A percentile compares a stretch with the other conserved stretches of the same genome.
Conservation (phyloP, 208 protist species). For the Acanthamoeba polyphaga region DNA sequence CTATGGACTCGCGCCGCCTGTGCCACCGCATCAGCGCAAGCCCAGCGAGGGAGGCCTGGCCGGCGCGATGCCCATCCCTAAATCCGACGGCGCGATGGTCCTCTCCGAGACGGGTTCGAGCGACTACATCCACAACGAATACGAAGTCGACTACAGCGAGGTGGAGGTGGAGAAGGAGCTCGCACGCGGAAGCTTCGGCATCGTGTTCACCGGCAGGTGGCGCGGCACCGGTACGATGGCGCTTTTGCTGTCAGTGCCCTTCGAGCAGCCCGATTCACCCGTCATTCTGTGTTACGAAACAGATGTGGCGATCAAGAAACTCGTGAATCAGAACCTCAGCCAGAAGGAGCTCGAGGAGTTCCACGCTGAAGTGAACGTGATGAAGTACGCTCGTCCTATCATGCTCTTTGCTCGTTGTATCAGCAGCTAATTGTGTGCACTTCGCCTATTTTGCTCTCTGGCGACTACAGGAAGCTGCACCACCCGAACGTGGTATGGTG, state of each 20-base stretch:
- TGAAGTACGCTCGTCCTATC: slow-evolving; percentile 46
- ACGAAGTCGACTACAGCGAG: slow-evolving; percentile 30
- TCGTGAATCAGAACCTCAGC: slow-evolving; percentile 71
- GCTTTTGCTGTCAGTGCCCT: not conserved
- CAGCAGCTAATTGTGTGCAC: too few species aligned
- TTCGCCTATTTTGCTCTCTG: not conserved
- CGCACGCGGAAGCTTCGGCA: slow-evolving; percentile 68
- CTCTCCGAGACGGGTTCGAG: not conserved
- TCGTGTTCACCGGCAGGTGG: slow-evolving; percentile 51
- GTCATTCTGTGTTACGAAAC: not conserved
- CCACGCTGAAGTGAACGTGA: slow-evolving; percentile 71
- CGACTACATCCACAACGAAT: slow-evolving; percentile 46
- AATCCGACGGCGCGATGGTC: slow-evolving; percentile 37
- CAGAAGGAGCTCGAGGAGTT: slow-evolving; percentile 77
- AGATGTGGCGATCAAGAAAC: slow-evolving; percentile 74
- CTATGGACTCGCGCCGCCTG: slow-evolving; percentile 8
- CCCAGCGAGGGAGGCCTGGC: slow-evolving; percentile 36
- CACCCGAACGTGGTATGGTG: slow-evolving; percentile 74
- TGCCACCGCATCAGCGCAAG: slow-evolving; percentile 33
- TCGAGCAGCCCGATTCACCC: not conserved
- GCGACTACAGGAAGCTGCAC: slow-evolving; percentile 60
- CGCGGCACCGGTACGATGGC: slow-evolving; percentile 20
- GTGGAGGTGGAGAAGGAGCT: slow-evolving; percentile 64
- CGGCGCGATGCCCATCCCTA: not conserved
- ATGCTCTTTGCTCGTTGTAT: not conserved